Evolutionary conservation across 2,329 filamentous ascomycete species (phyloP), one percentile per base, ranked within the genome.

Genomic region (Cladophialophora bantiana): DNA sequence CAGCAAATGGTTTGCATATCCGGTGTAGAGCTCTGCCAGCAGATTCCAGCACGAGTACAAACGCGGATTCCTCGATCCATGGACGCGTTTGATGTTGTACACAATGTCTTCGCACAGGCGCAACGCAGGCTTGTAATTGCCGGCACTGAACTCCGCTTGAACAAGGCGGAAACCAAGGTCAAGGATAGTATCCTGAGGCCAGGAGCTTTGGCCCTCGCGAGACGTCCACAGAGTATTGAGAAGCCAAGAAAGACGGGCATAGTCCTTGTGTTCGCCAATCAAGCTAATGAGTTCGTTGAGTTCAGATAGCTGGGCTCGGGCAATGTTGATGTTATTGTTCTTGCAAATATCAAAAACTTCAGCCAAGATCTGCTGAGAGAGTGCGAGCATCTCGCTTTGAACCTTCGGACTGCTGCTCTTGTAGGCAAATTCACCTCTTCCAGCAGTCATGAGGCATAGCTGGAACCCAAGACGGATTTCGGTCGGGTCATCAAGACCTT

Each of bases 1-100:
- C 35, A 55, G 52, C 3, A 62, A 9, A 32, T 62, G 60, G 42
- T 55, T 55, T 6, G 60, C 60, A 5, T 55, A 56, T 7, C 60
- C 38, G 2, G 60, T 62, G 77, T 83, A 85, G 1, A 86, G 77
- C 40, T 81, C 50, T 4, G 60, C 60, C 36, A 62, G 52, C 36
- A 62, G 36, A 42, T 53, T 56, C 36, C 48, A 62, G 52, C 48
- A 56, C 10, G 60, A 55, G 60, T 55, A 62, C 35, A 62, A 34
- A 1, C 38, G 60, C 6, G 60, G 52, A 12, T 62, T 55, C 15
- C 38, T 50, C 12, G 38, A 79, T 3, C 84, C 84, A 74, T 83
- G 83, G 5, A 83, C 83, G 26, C 84, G 82, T 10, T 82, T 82
- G 68, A 85, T 78, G 72, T 86, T 86, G 78, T 86, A 86, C 45